Evolutionary conservation across 129 eudicot species (phyloP).

Genomic region (Silybum marianum): DNA sequence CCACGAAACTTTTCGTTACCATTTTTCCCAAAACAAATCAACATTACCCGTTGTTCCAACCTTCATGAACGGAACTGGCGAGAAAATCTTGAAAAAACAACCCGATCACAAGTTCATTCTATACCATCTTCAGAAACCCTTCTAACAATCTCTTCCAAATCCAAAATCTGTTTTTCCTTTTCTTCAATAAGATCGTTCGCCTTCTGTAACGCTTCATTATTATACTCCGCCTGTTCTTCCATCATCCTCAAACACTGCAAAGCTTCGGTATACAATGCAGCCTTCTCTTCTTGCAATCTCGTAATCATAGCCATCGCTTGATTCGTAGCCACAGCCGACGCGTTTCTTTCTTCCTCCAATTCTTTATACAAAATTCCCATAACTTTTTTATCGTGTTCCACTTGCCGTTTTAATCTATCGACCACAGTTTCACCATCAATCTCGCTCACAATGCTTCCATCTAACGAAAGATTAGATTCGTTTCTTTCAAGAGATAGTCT

Average conservation of each 20-base stretch:
- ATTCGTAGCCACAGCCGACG: slow-evolving; percentile 86
- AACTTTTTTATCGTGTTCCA: slow-evolving; percentile 79
- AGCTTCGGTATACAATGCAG: slow-evolving; percentile 88
- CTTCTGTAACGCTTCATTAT: slow-evolving; percentile 76
- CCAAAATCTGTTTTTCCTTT: slow-evolving; percentile 70
- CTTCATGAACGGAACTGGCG: neutral
- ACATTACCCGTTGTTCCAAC: slow-evolving; percentile 3
- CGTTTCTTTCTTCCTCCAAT: slow-evolving; percentile 95
- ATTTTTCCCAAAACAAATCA: neutral
- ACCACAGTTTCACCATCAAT: slow-evolving; percentile 79
- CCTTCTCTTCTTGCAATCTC: slow-evolving; percentile 92
- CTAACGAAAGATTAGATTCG: slow-evolving; percentile 79
- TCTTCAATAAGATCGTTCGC: slow-evolving; percentile 70
- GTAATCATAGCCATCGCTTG: slow-evolving; percentile 99
- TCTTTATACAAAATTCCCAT: slow-evolving; percentile 71
- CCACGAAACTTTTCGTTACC: neutral
- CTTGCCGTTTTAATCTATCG: slow-evolving; percentile 77
- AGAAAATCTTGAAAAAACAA: neutral
- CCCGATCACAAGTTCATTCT: neutral
- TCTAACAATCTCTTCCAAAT: slow-evolving; percentile 57
- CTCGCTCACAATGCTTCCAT: slow-evolving; percentile 74
- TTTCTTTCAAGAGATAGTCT: slow-evolving; percentile 87
- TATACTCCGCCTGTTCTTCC: slow-evolving; percentile 98
- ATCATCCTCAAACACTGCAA: slow-evolving; percentile 84
- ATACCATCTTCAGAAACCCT: slow-evolving; percentile 31